Percentiles rank a stretch among this genome's conserved stretches.
These are phyloP conservation scores for Alternaria gansuensis DNA, from an alignment of 2,329 filamentous ascomycete species.

Conservation along the genomic window DNA sequence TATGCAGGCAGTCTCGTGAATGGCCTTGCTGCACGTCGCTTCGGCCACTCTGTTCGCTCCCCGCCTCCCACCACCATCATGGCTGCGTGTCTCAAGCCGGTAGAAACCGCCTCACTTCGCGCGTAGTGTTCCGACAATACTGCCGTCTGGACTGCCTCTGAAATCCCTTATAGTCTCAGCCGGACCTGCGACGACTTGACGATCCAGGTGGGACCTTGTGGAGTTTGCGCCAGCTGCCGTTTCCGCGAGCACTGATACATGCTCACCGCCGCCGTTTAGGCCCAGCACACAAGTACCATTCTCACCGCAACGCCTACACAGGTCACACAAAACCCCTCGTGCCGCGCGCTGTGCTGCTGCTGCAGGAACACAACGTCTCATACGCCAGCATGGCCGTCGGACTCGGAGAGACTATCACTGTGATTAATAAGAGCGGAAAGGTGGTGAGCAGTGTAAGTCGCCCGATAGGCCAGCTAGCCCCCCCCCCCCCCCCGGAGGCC, in stretches of 20 bases:
- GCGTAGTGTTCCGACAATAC: slow-evolving; percentile 20
- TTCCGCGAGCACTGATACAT: slow-evolving; percentile 42
- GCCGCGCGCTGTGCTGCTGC: slow-evolving; percentile 33
- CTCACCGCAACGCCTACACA: slow-evolving; percentile 22
- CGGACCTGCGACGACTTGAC: slow-evolving; percentile 19
- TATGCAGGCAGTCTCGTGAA: slow-evolving; percentile 38
- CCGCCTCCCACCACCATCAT: slow-evolving; percentile 35
- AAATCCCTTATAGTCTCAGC: slow-evolving; percentile 20
- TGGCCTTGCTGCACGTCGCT: slow-evolving; percentile 32
- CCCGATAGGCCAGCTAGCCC: slow-evolving; percentile 15
- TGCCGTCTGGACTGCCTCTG: slow-evolving; percentile 4
- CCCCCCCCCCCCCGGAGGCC: slow-evolving; percentile 70
- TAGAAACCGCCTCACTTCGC: slow-evolving; percentile 41
- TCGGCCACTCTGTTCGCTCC: slow-evolving; percentile 25
- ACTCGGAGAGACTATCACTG: slow-evolving; percentile 79
- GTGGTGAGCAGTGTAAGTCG: slow-evolving; percentile 82
- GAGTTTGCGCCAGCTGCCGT: slow-evolving; percentile 34
- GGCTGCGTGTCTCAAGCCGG: slow-evolving; percentile 24
- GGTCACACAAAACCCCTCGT: slow-evolving; percentile 35
- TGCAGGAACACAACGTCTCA: slow-evolving; percentile 28
- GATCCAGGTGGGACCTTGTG: slow-evolving; percentile 36
- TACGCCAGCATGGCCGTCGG: slow-evolving; percentile 55
- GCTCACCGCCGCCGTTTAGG: slow-evolving; percentile 44
- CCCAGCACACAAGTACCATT: slow-evolving; percentile 31
- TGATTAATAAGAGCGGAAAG: slow-evolving; percentile 91